Evolutionary conservation across 345 rosid genomes (phyloP).

Genomic region (Lumnitzera littorea): DNA sequence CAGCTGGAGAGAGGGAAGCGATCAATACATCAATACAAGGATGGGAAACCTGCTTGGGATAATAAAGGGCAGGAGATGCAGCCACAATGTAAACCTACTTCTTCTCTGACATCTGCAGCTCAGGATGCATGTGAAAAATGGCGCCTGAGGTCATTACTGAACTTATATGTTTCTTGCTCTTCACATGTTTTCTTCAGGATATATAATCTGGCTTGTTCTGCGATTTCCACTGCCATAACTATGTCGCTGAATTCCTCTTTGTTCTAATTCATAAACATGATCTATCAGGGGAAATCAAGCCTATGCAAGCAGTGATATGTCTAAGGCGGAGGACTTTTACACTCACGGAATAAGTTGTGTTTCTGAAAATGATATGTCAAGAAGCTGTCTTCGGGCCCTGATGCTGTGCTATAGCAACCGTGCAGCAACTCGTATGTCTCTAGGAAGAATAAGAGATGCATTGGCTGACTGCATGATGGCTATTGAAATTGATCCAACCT

Average conservation of each 20-base stretch:
- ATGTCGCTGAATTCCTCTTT: background rate
- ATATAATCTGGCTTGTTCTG: background rate
- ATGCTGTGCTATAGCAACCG: conserved; percentile 97
- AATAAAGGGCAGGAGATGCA: conserved; percentile 33
- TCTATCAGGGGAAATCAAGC: conserved; percentile 85
- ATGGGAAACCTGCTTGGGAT: conserved; percentile 24
- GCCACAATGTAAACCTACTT: conserved; percentile 29
- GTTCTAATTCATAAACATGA: background rate
- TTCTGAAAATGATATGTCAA: conserved; percentile 55
- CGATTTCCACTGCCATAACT: too few relatives aligned
- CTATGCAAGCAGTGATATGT: conserved; percentile 59
- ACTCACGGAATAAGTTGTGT: conserved; percentile 69
- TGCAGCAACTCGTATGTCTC: conserved; percentile 82
- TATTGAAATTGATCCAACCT: conserved; percentile 69
- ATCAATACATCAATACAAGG: conserved; percentile 25
- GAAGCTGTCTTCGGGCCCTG: conserved; percentile 76
- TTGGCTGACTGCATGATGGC: conserved; percentile 75
- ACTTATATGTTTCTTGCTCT: conserved; percentile 1
- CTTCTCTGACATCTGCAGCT: conserved; percentile 38
- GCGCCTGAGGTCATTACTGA: conserved; percentile 68
- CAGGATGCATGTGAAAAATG: conserved; percentile 97
- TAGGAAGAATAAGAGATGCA: conserved; percentile 91
- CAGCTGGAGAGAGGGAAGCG: conserved; percentile 30
- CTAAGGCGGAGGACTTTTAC: conserved; percentile 81
- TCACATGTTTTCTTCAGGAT: background rate